Conservation (phyloP, 371 early-diverging fungal genomes). For the Rhizopus arrhizus region DNA sequence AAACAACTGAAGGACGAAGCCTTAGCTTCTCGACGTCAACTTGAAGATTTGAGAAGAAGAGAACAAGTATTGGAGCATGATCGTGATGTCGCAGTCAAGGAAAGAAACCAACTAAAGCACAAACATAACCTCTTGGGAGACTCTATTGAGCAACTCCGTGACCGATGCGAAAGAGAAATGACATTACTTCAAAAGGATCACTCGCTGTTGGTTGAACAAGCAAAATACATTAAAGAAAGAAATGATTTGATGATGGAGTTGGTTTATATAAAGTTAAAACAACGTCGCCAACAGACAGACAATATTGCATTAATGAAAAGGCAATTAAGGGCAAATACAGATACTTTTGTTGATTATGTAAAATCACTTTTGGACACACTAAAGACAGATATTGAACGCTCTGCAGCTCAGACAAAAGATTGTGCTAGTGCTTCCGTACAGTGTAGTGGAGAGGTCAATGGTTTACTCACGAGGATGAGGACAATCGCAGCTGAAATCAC, state of each 20-base stretch:
- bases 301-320: constrained; percentile 10
- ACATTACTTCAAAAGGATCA: constrained; percentile 31
- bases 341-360: constrained; percentile 20
- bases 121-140: constrained; percentile 30
- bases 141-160: constrained; percentile 30
- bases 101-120: constrained; percentile 39
- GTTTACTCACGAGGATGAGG: constrained; percentile 39
- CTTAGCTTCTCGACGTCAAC: constrained; percentile 40
- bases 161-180: constrained; percentile 37
- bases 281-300: constrained; percentile 21
- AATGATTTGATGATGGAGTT: constrained; percentile 18
- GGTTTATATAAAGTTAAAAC: constrained; percentile 16
- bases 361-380: constrained; percentile 31
- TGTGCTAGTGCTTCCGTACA: constrained; percentile 33
- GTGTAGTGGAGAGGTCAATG: constrained; percentile 48
- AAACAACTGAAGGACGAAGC: constrained; percentile 52
- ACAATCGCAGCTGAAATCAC: constrained; percentile 39
- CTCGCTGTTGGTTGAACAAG: constrained; percentile 20
- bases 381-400: constrained; percentile 24
- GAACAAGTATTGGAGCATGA: constrained; percentile 48
- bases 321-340: constrained; percentile 21
- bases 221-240: constrained; percentile 26
- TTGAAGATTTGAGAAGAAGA: constrained; percentile 42
- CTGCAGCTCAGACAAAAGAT: constrained; percentile 28
- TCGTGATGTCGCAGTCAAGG: constrained; percentile 36